Evolutionary conservation across 2,329 filamentous ascomycete genomes (phyloP).

Genomic region (Xylariaceae sp.): DNA sequence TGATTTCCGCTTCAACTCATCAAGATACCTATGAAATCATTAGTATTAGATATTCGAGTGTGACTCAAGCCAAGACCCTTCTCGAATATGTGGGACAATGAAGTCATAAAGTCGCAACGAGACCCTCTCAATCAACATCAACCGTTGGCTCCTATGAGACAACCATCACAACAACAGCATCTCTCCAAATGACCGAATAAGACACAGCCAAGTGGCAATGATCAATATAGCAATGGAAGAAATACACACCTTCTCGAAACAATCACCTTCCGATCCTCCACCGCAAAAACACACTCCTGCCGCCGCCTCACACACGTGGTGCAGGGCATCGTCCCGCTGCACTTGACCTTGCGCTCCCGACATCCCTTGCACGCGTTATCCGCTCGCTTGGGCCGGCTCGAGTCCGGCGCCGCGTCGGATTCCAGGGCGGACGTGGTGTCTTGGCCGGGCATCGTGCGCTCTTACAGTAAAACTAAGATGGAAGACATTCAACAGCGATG

Average conservation of each 20-base stretch:
- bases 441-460: not conserved
- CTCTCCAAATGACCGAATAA: not conserved
- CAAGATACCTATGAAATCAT: slow-evolving; percentile 1
- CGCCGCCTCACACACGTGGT: slow-evolving; percentile 4
- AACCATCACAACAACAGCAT: not conserved
- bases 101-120: not conserved
- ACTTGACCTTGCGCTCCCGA: slow-evolving; percentile 9
- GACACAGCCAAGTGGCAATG: no score
- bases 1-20: slow-evolving; percentile 7
- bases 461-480: no score
- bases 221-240: not conserved
- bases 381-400: not conserved
- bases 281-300: slow-evolving; percentile 6
- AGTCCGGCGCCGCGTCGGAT: not conserved
- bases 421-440: not conserved
- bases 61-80: not conserved
- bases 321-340: slow-evolving; percentile 6
- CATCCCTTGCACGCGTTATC: slow-evolving; percentile 8
- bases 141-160: no score
- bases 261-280: slow-evolving; percentile 5
- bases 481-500: no score
- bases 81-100: not conserved
- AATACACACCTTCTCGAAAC: slow-evolving; percentile 9
- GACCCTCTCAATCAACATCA: not conserved
- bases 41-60: not conserved